phyloP scores from a whole-genome alignment of 371 early-diverging fungal species.

The Syncephalastrum racemosum region DNA sequence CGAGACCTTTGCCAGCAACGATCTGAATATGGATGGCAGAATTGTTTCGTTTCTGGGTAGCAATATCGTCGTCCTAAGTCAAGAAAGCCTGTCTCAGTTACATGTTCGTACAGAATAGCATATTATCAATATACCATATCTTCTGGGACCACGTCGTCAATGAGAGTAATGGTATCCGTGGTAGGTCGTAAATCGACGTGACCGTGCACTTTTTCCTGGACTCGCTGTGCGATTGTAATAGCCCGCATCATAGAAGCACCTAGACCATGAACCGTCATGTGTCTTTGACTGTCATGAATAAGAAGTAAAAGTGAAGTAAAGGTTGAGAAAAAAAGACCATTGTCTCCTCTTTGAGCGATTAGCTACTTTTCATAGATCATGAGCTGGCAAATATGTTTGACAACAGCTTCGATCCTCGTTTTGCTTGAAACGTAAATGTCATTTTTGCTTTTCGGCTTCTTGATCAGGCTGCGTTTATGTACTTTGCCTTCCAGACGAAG shows the following conservation, averaged over 20 bases:
- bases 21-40: constrained; percentile 44
- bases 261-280: constrained; percentile 66
- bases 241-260: constrained; percentile 68
- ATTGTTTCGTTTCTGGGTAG: constrained; percentile 34
- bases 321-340: no score
- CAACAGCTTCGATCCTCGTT: constrained; percentile 35
- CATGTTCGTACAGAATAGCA: background rate
- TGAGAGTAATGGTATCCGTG: constrained; percentile 49
- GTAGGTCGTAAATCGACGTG: constrained; percentile 48
- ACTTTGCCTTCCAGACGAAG: constrained; percentile 23
- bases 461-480: constrained; percentile 51
- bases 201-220: constrained; percentile 42
- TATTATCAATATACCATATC: constrained; percentile 31
- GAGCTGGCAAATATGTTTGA: constrained; percentile 44
- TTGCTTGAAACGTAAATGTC: constrained; percentile 64
- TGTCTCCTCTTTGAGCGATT: background rate
- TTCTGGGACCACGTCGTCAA: constrained; percentile 58
- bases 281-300: constrained; percentile 32
- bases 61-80: constrained; percentile 41
- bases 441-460: constrained; percentile 47
- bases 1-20: constrained; percentile 19
- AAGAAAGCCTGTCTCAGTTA: background rate
- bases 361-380: constrained; percentile 45
- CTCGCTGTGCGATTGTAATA: constrained; percentile 50
- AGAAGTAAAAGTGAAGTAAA: no score